Base-by-base conservation (phyloP, 208 protist genomes). In the Leishmania tropica region DNA sequence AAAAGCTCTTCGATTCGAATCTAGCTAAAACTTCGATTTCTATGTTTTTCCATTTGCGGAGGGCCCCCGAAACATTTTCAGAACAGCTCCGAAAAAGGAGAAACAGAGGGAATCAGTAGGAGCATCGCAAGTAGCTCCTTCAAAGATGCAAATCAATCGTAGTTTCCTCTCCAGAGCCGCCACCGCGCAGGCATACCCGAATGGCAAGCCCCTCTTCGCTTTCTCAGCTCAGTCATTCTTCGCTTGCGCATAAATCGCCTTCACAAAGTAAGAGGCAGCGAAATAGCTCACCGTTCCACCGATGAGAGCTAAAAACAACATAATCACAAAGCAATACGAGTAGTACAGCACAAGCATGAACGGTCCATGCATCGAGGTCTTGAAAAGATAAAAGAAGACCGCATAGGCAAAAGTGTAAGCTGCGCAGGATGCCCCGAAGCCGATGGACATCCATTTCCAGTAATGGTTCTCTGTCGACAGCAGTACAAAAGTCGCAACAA, bases 391-490 rank as follows among this genome's bases (percentile, higher is more conserved):
- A 73, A 86, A 84, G 40, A 70, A 78, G 21, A 98, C 78, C 0
- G 96, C 79, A 80, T 99, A 99, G 3, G 92, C 48, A 74, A 97
- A 97, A 0, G 98, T 86, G 79, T 99, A 99, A 1, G 95, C 13
- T 0, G 86, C 81, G 71, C 77, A 84, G 48, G 97, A 98, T 3
- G 93, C 94, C 15, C 90, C 93, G 56, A 91, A 93, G 15, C 93
- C 79, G 83, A 99, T 98, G 11, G 92, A 91, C 62, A 92, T 92
- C 98, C 98, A 99, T 54, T 90, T 93, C 98, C 98, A 99, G 40
- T 91, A 76, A 80, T 97, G 92, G 80, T 98, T 96, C 73, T 99
- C 98, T 0, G 92, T 88, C 71, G 98, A 97, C 47, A 99, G 90
- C 35, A 99, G 78, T 54, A 99, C 93, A 89, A 99, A 99, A 3